Evolutionary conservation across 345 rosid genomes (phyloP), one percentile per base, ranked within the genome.

Genomic region (Eucalyptus regnans): DNA sequence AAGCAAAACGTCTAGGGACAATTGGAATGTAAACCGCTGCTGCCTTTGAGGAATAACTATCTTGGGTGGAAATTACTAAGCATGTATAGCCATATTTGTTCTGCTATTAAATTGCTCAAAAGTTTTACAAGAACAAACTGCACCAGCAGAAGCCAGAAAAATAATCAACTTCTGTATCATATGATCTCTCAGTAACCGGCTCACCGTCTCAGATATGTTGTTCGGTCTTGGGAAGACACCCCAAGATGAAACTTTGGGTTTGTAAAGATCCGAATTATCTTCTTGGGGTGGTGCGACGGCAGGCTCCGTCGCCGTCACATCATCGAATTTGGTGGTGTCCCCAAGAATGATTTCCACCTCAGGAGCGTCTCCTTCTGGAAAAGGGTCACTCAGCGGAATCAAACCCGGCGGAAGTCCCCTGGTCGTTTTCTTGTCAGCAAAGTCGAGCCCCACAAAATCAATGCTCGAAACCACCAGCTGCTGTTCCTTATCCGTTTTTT

Each of bases 311-410:
- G 76, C 66, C 18, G 54, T 88, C 79, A 88, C 83, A 86, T 94
- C 90, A 8, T 46, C 91, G 86, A 97, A 95, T 84, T 92, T 94
- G 90, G 94, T 91, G 54, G 94, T 89, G 90, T 96, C 97, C 87
- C 99, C 99, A 66, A 97, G 96, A 87, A 97, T 96, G 89, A 96
- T 92, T 95, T 96, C 99, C 86, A 96, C 99, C 86, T 95, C 95
- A 87, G 96, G 96, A 83, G 93, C 88, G 66, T 95, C 94, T 51
- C 92, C 96, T 83, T 80, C 94, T 10, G 97, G 93, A 92, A 93
- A 94, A 91, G 94, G 90, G 89, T 96, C 97, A 3, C 89, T 71
- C 83, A 89, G 58, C 17, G 99, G 98, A 91, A 92, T 91, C 91
- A 97, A 89, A 86, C 99, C 99, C 14, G 99, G 91, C 10, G 99